Conservation (phyloP, 2,329 filamentous ascomycete genomes). For the Tricladium varicosporioides region DNA sequence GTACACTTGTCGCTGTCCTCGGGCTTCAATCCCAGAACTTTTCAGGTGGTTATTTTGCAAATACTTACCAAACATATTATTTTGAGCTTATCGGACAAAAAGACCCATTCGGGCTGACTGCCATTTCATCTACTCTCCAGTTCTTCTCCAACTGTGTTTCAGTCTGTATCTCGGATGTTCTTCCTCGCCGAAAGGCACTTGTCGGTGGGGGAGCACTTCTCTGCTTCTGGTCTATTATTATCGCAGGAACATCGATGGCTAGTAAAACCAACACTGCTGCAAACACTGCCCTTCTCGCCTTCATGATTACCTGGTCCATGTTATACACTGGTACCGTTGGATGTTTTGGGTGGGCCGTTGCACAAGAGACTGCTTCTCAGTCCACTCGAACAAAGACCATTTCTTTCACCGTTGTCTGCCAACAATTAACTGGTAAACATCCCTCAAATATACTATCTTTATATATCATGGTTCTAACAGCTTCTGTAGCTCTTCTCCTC, state of each 20-base stretch:
- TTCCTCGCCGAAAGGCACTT: conserved; percentile 2
- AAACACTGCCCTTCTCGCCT: not conserved
- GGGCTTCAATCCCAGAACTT: conserved; percentile 2
- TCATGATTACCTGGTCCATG: conserved; percentile 5
- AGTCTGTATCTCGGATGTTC: conserved; percentile 1
- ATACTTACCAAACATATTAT: conserved; percentile 4
- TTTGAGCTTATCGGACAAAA: conserved; percentile 3
- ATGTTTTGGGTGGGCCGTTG: conserved; percentile 1
- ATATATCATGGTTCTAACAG: not conserved
- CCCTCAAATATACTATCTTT: not conserved
- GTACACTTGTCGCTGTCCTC: conserved; percentile 2
- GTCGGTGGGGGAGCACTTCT: not conserved
- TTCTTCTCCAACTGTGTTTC: not conserved
- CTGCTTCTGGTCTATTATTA: not conserved
- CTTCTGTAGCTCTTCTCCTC: not conserved
- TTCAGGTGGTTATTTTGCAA: conserved; percentile 4
- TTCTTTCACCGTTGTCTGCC: conserved; percentile 3
- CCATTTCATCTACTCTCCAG: conserved; percentile 1
- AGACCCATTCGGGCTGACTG: not conserved
- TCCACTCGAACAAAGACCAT: conserved; percentile 2
- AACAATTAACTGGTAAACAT: not conserved
- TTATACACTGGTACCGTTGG: conserved; percentile 1
- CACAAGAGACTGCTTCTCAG: conserved; percentile 5
- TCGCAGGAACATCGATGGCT: conserved; percentile 5
- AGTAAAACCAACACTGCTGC: not conserved